A percentile compares a stretch with the other conserved stretches of the same genome.
Evolutionary conservation across 805 yeast species (phyloP).

Genomic region (Schizosaccharomyces cryophilus): DNA sequence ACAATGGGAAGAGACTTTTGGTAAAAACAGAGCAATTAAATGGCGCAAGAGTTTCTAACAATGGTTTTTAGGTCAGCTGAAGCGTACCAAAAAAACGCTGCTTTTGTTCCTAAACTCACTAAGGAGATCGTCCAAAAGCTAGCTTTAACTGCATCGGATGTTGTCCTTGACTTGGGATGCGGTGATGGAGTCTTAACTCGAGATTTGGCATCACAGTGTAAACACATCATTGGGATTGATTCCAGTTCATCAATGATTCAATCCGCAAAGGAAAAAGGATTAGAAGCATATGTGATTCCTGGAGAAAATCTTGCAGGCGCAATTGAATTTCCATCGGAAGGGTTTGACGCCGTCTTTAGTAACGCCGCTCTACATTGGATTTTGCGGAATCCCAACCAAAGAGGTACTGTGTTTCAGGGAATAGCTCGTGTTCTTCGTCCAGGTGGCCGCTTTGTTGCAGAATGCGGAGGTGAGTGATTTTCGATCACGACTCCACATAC

Average conservation of each 20-base stretch:
- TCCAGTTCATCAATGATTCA: conserved; percentile 5
- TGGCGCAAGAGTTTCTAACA: not conserved
- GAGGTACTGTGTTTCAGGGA: conserved; percentile 7
- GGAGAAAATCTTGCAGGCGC: conserved; percentile 5
- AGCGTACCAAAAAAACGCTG: conserved; percentile 6
- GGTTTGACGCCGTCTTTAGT: conserved; percentile 10
- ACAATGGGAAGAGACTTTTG: no score
- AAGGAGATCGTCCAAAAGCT: conserved; percentile 6
- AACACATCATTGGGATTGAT: conserved; percentile 7
- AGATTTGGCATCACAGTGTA: conserved; percentile 5
- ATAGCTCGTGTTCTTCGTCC: conserved; percentile 7
- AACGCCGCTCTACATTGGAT: conserved; percentile 13
- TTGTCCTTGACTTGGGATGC: conserved; percentile 8
- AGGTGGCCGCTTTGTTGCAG: conserved; percentile 10
- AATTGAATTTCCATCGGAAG: conserved; percentile 1
- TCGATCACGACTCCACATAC: not conserved
- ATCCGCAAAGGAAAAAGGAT: conserved; percentile 1
- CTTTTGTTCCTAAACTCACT: conserved; percentile 8
- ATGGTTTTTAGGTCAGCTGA: conserved; percentile 5
- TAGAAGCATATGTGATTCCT: conserved; percentile 5
- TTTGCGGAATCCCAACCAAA: conserved; percentile 4
- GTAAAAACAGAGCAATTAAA: not conserved
- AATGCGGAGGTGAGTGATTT: conserved; percentile 8
- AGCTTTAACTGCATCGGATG: conserved; percentile 4
- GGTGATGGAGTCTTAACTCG: conserved; percentile 8